Evolutionary conservation across 257 asterid genomes (phyloP).

Genomic region (Galeopsis tetrahit): DNA sequence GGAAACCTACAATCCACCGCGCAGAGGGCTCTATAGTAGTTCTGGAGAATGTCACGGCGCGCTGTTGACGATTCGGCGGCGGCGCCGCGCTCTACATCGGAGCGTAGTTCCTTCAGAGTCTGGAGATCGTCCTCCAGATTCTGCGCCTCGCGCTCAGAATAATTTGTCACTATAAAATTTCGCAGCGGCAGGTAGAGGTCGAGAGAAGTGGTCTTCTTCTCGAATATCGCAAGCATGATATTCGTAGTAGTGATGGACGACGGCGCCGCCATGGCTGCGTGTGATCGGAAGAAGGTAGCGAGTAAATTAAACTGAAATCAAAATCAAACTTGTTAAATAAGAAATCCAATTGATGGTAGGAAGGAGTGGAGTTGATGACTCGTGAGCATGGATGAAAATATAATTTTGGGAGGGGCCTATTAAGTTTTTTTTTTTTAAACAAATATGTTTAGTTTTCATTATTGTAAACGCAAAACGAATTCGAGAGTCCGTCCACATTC

Average conservation of each 20-base stretch:
- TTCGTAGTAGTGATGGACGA: slow-evolving; percentile 56
- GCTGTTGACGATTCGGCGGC: slow-evolving; percentile 59
- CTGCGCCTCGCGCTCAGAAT: slow-evolving; percentile 90
- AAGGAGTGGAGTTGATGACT: too few relatives aligned
- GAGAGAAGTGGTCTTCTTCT: slow-evolving; percentile 71
- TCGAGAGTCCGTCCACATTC: too few relatives aligned
- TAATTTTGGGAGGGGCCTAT: too few relatives aligned
- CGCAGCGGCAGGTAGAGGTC: slow-evolving; percentile 83
- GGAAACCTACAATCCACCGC: slow-evolving; percentile 93
- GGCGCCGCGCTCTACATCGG: slow-evolving; percentile 72
- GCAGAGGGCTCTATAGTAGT: slow-evolving; percentile 86
- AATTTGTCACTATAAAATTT: slow-evolving; percentile 63
- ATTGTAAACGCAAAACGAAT: too few relatives aligned
- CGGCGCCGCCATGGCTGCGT: slow-evolving; percentile 55
- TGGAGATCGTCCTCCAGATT: slow-evolving; percentile 81
- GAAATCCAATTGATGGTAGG: slow-evolving; percentile 4
- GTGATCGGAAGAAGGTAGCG: neutral
- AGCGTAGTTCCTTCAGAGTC: slow-evolving; percentile 67
- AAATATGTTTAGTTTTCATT: too few relatives aligned
- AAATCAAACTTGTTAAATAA: neutral
- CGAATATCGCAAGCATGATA: slow-evolving; percentile 78
- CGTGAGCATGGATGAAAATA: too few relatives aligned
- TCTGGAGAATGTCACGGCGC: slow-evolving; percentile 84
- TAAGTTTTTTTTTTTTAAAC: too few relatives aligned
- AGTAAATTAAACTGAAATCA: slow-evolving; percentile 13